phyloP scores from a whole-genome alignment of 768 basidiomycete genomes.

The Agaricus subrufescens region DNA sequence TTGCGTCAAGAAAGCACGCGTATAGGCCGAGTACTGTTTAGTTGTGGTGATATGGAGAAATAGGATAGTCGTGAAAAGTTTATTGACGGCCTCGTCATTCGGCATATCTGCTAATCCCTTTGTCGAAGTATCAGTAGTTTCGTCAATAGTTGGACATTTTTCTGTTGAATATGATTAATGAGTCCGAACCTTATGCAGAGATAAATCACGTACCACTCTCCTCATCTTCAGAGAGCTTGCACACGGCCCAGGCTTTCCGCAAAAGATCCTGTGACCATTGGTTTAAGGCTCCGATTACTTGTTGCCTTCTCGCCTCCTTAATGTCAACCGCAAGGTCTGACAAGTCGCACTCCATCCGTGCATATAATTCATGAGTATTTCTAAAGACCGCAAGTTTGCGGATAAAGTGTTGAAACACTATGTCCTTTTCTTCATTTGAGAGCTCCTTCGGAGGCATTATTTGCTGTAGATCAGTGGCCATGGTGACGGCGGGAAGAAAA shows the following conservation, averaged over 20 bases:
- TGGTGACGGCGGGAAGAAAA: neutral
- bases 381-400: slow-evolving; percentile 40
- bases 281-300: slow-evolving; percentile 30
- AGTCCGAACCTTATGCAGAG: neutral
- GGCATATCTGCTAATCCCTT: slow-evolving; percentile 35
- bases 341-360: slow-evolving; percentile 25
- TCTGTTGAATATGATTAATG: slow-evolving; percentile 17
- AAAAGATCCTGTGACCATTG: slow-evolving; percentile 41
- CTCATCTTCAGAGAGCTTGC: slow-evolving; percentile 25
- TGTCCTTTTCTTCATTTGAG: slow-evolving; percentile 23
- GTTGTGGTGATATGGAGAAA: slow-evolving; percentile 44
- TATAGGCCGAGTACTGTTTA: slow-evolving; percentile 46
- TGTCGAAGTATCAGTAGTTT: slow-evolving; percentile 41
- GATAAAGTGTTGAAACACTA: slow-evolving; percentile 39
- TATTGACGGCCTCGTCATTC: slow-evolving; percentile 26
- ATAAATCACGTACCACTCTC: slow-evolving; percentile 6
- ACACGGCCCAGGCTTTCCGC: slow-evolving; percentile 39
- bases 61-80: slow-evolving; percentile 46
- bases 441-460: slow-evolving; percentile 37
- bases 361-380: slow-evolving; percentile 37
- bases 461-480: slow-evolving; percentile 19
- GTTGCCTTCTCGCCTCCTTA: slow-evolving; percentile 15
- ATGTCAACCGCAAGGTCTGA: neutral
- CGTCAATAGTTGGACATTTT: slow-evolving; percentile 37
- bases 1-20: slow-evolving; percentile 38